Percentiles rank a stretch among this genome's conserved stretches.
Conservation (phyloP, 306 rosid genomes). For the Gastrolobium bilobum region DNA sequence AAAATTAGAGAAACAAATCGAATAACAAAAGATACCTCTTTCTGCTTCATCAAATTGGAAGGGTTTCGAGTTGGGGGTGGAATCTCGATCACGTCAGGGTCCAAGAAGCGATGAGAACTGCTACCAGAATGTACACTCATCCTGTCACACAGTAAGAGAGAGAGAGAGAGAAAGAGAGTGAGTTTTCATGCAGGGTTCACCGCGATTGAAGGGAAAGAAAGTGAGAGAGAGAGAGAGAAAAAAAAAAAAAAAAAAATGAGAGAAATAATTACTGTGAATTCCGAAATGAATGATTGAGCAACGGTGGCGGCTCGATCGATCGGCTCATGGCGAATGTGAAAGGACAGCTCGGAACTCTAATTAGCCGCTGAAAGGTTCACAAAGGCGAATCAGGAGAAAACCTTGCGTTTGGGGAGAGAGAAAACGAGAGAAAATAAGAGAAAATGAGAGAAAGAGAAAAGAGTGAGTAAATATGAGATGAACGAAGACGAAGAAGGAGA, state of each 20-base stretch:
- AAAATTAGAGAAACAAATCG: background rate
- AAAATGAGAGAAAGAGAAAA: background rate
- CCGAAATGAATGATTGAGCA: constrained; percentile 18
- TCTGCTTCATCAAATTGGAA: constrained; percentile 51
- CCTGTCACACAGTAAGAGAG: constrained; percentile 52
- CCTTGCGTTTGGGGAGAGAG: constrained; percentile 33
- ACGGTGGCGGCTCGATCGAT: constrained; percentile 59
- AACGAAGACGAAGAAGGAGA: background rate
- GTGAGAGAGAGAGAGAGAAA: too few species aligned
- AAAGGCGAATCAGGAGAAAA: background rate
- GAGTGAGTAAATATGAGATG: background rate
- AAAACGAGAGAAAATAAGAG: background rate
- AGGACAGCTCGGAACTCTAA: too few species aligned
- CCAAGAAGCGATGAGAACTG: constrained; percentile 53
- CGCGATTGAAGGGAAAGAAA: background rate
- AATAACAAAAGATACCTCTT: constrained; percentile 54
- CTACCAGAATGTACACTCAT: constrained; percentile 34
- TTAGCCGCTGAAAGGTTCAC: too few species aligned
- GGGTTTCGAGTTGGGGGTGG: constrained; percentile 50
- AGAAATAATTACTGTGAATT: background rate
- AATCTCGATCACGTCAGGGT: constrained; percentile 64
- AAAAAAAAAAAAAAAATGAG: background rate
- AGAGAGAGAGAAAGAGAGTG: background rate
- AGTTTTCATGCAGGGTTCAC: constrained; percentile 13
- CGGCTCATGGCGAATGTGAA: constrained; percentile 39